Evolutionary conservation across 2,329 filamentous ascomycete genomes (phyloP).

Genomic region (Colletotrichum gloeosporioides): DNA sequence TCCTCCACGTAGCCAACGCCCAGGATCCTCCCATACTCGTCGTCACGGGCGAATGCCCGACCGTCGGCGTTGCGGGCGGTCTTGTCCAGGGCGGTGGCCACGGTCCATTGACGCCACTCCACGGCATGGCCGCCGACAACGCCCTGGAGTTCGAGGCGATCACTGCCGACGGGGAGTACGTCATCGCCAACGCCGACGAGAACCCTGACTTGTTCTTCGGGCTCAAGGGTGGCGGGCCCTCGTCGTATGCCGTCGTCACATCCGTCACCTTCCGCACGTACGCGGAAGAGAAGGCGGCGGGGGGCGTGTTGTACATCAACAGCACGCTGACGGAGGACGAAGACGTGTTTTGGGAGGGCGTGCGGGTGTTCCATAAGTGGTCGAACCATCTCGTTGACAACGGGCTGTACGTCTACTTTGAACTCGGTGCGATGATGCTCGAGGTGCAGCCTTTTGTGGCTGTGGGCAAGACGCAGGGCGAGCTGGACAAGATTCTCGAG

Average conservation of each 20-base stretch:
- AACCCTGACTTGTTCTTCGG: conserved; percentile 64
- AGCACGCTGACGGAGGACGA: conserved; percentile 28
- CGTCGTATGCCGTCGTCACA: conserved; percentile 56
- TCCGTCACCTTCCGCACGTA: conserved; percentile 60
- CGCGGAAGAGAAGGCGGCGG: conserved; percentile 44
- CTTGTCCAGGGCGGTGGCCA: conserved; percentile 66
- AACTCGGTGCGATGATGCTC: neutral
- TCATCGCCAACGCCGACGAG: conserved; percentile 46
- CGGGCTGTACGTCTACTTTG: conserved; percentile 48
- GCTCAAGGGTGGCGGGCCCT: conserved; percentile 56
- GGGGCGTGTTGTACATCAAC: conserved; percentile 45
- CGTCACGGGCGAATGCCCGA: conserved; percentile 58
- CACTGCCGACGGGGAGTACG: conserved; percentile 45
- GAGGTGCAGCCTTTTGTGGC: neutral
- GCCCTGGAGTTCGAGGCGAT: conserved; percentile 51
- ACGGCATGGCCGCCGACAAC: conserved; percentile 52
- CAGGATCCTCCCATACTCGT: conserved; percentile 45
- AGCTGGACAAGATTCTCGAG: neutral
- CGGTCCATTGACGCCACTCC: conserved; percentile 46
- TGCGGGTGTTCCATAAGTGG: conserved; percentile 52
- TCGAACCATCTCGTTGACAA: conserved; percentile 44
- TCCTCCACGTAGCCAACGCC: conserved; percentile 45
- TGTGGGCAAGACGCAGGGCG: neutral
- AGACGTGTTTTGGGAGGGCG: conserved; percentile 50
- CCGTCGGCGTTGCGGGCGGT: conserved; percentile 65